phyloP scores from a whole-genome alignment of 306 rosid genomes.

The Dryas drummondii region DNA sequence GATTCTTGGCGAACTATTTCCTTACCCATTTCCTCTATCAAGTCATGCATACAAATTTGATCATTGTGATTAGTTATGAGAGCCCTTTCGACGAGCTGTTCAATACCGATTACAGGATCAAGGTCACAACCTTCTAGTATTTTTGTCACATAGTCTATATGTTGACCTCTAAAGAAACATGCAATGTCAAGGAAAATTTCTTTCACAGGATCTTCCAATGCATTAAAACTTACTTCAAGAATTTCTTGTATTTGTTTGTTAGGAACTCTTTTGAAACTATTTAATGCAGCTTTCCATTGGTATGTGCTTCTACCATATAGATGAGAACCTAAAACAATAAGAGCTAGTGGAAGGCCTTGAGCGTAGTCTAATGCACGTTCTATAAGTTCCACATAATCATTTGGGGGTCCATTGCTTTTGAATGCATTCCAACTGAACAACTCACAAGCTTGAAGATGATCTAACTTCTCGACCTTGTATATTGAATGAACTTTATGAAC shows the following conservation, averaged over 20 bases:
- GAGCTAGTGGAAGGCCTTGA: slow-evolving; percentile 34
- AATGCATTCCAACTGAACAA: not conserved
- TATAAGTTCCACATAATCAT: not conserved
- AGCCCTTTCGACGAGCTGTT: slow-evolving; percentile 25
- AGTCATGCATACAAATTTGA: slow-evolving; percentile 35
- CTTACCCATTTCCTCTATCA: slow-evolving; percentile 38
- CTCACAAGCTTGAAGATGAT: not conserved
- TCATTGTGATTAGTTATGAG: not conserved
- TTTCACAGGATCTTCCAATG: slow-evolving; percentile 22
- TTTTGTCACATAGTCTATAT: slow-evolving; percentile 14
- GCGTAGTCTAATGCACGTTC: not conserved
- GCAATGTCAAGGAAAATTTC: slow-evolving; percentile 38
- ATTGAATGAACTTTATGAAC: not conserved
- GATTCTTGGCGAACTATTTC: slow-evolving; percentile 25
- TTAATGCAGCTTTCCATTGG: not conserved
- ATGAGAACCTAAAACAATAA: slow-evolving; percentile 41
- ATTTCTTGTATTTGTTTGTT: slow-evolving; percentile 32
- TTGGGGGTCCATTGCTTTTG: not conserved
- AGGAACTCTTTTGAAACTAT: slow-evolving; percentile 9
- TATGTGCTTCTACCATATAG: slow-evolving; percentile 16
- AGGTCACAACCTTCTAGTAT: slow-evolving; percentile 32
- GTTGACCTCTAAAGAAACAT: slow-evolving; percentile 28
- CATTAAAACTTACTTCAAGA: slow-evolving; percentile 30
- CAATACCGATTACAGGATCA: slow-evolving; percentile 22
- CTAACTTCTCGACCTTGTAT: not conserved